A percentile compares a stretch with the other conserved stretches of the same genome.
Evolutionary conservation across 805 yeast species (phyloP).

Genomic region (Sporopachydermia lactativora): DNA sequence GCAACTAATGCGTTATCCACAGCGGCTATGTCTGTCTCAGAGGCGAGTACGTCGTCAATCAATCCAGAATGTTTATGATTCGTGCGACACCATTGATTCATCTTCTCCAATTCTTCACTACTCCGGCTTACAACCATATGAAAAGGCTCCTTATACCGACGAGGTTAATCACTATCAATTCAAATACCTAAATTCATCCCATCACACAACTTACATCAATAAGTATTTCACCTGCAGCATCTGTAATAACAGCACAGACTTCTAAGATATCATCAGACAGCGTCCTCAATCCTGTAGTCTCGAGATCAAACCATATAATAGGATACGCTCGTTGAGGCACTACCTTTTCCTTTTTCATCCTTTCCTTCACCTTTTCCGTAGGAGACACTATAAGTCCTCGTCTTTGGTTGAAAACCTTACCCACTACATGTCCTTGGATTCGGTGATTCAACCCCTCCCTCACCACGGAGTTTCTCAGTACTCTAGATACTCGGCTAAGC

Average conservation of each 20-base stretch:
- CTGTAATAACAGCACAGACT: background rate
- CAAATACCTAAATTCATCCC: no score
- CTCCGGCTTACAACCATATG: background rate
- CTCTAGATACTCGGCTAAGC: no score
- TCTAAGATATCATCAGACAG: background rate
- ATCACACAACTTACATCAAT: background rate
- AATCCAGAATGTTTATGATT: background rate
- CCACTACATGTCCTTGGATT: no score
- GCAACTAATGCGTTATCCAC: background rate
- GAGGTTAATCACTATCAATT: background rate
- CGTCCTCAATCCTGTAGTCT: background rate
- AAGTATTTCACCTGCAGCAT: background rate
- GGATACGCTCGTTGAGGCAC: background rate
- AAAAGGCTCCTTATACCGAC: background rate
- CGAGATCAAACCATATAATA: background rate
- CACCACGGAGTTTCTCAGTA: no score
- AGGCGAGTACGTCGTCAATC: background rate
- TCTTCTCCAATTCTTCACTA: background rate
- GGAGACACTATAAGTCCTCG: no score
- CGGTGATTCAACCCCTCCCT: no score
- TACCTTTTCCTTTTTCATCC: background rate
- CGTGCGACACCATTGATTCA: background rate
- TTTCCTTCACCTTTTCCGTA: no score
- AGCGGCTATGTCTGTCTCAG: background rate
- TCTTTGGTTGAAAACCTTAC: no score